Percentiles rank a stretch among this genome's conserved stretches.
These are phyloP conservation scores for Buxus sempervirens DNA, from an alignment of 164 flowering plant species.

Conservation along the genomic window DNA sequence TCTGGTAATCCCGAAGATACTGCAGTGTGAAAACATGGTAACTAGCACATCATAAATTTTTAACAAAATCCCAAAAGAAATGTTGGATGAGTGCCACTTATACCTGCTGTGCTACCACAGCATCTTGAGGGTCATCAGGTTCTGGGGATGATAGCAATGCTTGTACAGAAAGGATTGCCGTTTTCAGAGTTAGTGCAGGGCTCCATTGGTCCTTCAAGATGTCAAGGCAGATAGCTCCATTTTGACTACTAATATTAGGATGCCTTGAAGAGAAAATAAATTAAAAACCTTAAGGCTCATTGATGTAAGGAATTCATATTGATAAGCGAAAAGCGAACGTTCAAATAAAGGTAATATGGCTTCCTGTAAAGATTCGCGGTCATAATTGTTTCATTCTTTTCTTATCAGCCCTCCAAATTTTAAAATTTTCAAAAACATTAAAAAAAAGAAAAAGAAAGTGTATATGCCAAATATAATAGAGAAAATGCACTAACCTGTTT, in stretches of 20 bases:
- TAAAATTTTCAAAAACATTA: too few relatives aligned
- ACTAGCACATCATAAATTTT: background rate
- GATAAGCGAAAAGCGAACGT: too few relatives aligned
- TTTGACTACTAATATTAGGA: constrained; percentile 96
- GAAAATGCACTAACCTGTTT: background rate
- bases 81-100: background rate
- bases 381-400: too few relatives aligned
- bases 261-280: constrained; percentile 52
- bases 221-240: constrained; percentile 97
- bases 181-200: constrained; percentile 94
- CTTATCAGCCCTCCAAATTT: too few relatives aligned
- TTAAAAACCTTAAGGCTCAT: background rate
- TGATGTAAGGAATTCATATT: too few relatives aligned
- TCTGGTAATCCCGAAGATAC: constrained; percentile 80
- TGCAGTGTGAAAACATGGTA: constrained; percentile 24
- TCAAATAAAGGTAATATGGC: too few relatives aligned
- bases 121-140: constrained; percentile 99
- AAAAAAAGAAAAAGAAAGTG: too few relatives aligned
- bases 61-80: constrained; percentile 1
- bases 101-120: constrained; percentile 98
- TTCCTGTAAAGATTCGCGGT: too few relatives aligned
- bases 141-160: constrained; percentile 93
- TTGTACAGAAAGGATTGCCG: constrained; percentile 90
- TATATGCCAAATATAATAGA: background rate
- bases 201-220: constrained; percentile 98